Percentiles rank a stretch among this genome's conserved stretches.
Conservation (phyloP, 2,329 filamentous ascomycete species). For the Cryphonectria naterciae region DNA sequence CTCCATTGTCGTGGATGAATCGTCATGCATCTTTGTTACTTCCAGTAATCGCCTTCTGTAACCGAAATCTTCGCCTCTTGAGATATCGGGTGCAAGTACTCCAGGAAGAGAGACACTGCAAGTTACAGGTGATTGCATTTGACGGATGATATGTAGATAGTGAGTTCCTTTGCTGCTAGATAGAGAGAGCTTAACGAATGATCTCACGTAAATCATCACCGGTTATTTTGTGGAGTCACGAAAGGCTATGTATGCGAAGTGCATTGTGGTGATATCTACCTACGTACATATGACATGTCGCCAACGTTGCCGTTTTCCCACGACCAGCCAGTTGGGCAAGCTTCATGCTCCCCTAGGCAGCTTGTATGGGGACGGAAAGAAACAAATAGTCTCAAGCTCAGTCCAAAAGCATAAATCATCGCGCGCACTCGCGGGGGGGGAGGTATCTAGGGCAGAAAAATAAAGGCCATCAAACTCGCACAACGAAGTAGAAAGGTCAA, state of each 20-base stretch:
- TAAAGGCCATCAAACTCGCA: slow-evolving; percentile 12
- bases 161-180: too few species aligned
- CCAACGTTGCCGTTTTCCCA: neutral
- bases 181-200: neutral
- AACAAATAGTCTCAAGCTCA: neutral
- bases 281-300: neutral
- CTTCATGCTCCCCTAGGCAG: neutral
- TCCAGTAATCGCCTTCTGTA: too few species aligned
- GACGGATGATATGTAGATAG: too few species aligned
- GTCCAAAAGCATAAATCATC: slow-evolving; percentile 10
- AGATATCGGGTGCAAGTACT: too few species aligned
- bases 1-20: too few species aligned
- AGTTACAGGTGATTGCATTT: too few species aligned
- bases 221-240: neutral
- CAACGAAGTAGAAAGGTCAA: neutral
- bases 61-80: too few species aligned
- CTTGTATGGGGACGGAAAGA: neutral
- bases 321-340: neutral
- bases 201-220: neutral
- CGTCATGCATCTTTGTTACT: too few species aligned
- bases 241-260: neutral
- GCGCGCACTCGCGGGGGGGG: slow-evolving; percentile 25
- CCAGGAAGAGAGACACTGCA: too few species aligned
- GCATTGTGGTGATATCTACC: slow-evolving; percentile 13
- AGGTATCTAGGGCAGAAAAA: slow-evolving; percentile 22